These are phyloP conservation scores for Hypocrella siamensis DNA, from an alignment of 2,329 filamentous ascomycete species.

Conservation along the genomic window DNA sequence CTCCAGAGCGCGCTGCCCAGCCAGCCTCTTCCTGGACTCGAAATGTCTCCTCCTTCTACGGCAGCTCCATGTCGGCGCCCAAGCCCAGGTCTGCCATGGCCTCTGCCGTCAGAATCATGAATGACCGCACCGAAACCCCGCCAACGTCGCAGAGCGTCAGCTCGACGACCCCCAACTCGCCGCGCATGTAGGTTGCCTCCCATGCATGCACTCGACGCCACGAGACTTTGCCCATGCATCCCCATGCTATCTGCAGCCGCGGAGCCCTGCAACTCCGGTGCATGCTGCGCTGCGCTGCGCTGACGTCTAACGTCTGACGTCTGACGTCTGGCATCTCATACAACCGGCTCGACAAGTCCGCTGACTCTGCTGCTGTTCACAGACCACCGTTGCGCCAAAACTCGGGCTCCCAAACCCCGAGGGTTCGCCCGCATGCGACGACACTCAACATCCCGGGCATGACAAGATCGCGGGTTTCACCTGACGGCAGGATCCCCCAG, in stretches of 20 bases:
- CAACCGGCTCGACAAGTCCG: not conserved
- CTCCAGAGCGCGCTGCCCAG: conserved; percentile 14
- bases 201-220: too few relatives aligned
- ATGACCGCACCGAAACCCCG: conserved; percentile 34
- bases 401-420: conserved; percentile 62
- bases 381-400: conserved; percentile 57
- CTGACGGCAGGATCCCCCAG: conserved; percentile 84
- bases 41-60: conserved; percentile 12
- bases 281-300: too few relatives aligned
- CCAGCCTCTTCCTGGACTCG: conserved; percentile 16
- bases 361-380: conserved; percentile 4
- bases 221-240: too few relatives aligned
- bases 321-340: not conserved
- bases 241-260: too few relatives aligned
- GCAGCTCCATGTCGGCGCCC: conserved; percentile 7
- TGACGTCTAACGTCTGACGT: not conserved
- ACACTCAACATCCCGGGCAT: conserved; percentile 94
- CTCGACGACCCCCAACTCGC: conserved; percentile 42
- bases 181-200: conserved; percentile 42
- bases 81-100: conserved; percentile 21
- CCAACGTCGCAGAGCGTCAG: conserved; percentile 39
- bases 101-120: conserved; percentile 24
- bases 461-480: conserved; percentile 88
- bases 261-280: too few relatives aligned
- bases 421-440: conserved; percentile 69